These are phyloP conservation scores for Fusarium sp. DNA, from an alignment of 2,329 filamentous ascomycete species.

Conservation along the genomic window DNA sequence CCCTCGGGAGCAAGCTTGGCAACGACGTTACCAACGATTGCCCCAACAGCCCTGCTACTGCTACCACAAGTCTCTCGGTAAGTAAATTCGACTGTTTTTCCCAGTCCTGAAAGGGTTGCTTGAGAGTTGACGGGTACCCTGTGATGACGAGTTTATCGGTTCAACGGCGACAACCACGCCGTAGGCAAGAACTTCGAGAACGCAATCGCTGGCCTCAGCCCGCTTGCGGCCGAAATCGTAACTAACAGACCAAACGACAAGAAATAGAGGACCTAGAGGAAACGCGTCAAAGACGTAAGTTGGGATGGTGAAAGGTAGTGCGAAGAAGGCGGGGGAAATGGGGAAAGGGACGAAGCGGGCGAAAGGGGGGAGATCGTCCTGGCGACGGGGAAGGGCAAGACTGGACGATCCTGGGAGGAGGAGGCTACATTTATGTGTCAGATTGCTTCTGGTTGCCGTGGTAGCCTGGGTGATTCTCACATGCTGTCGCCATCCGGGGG, in stretches of 20 bases:
- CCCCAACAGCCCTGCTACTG: no score
- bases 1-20: not conserved
- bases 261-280: no score
- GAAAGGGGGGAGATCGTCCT: not conserved
- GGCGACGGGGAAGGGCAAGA: not conserved
- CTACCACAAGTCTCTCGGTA: no score
- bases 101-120: not conserved
- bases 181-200: not conserved
- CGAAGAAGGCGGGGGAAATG: no score
- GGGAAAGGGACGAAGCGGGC: not conserved
- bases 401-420: not conserved
- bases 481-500: not conserved
- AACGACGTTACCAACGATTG: no score
- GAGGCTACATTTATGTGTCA: not conserved
- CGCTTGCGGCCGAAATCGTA: not conserved
- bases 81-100: no score
- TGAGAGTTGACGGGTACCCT: accelerated
- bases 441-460: not conserved
- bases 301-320: no score
- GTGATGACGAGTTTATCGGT: no score
- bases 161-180: not conserved
- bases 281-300: no score
- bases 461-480: not conserved
- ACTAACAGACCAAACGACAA: no score
- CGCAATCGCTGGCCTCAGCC: not conserved